phyloP scores from a whole-genome alignment of 306 rosid species.

The Cucumis melo region DNA sequence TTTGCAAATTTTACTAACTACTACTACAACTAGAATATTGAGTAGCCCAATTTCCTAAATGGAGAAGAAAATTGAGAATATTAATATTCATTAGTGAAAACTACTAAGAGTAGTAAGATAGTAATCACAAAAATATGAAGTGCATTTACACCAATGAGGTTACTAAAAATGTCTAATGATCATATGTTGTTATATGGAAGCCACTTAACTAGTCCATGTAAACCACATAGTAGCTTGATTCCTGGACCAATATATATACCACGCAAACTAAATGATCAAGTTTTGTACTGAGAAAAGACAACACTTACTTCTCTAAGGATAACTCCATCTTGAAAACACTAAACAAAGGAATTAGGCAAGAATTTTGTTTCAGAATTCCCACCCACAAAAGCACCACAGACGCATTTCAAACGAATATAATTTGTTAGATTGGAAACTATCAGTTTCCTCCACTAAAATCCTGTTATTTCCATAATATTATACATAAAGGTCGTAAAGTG shows the following conservation, averaged over 20 bases:
- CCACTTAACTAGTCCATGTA: not conserved
- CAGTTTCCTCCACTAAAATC: not conserved
- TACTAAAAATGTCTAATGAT: not conserved
- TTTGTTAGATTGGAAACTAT: not conserved
- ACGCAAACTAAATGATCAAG: not conserved
- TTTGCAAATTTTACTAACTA: not conserved
- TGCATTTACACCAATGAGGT: not conserved
- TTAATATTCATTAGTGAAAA: too few relatives aligned
- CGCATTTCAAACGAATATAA: not conserved
- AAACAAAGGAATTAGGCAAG: not conserved
- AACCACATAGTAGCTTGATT: slow-evolving; percentile 10
- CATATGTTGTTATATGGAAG: not conserved
- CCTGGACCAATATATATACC: not conserved
- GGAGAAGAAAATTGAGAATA: not conserved
- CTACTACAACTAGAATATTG: too few relatives aligned
- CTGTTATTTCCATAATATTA: not conserved
- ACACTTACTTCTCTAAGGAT: slow-evolving; percentile 51
- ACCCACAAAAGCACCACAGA: not conserved
- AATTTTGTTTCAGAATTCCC: not conserved
- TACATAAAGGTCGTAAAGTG: not conserved
- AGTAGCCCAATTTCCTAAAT: not conserved
- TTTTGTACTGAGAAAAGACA: slow-evolving; percentile 1
- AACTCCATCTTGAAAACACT: not conserved
- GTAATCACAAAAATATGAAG: too few relatives aligned
- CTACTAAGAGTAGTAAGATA: too few relatives aligned